Evolutionary conservation across 306 rosid species (phyloP).

Genomic region (Cicer judaicum): DNA sequence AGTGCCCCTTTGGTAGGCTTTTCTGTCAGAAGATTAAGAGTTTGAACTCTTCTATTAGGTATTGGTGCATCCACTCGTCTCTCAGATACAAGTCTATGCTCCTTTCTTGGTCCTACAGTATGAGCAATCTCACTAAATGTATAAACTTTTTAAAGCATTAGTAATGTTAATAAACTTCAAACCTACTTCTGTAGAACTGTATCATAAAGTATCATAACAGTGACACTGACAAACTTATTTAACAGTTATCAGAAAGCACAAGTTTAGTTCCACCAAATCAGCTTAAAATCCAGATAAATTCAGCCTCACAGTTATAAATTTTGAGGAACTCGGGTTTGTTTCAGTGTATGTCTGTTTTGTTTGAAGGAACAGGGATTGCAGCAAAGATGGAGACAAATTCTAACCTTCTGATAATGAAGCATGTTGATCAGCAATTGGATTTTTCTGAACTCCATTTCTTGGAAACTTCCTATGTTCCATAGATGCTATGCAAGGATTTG

Average conservation of each 20-base stretch:
- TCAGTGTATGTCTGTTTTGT: background rate
- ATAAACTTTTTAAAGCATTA: background rate
- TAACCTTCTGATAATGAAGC: constrained; percentile 53
- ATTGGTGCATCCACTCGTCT: constrained; percentile 3
- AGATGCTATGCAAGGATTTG: background rate
- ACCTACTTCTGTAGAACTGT: background rate
- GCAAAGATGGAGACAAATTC: constrained; percentile 3
- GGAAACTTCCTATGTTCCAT: constrained; percentile 41
- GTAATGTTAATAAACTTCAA: constrained; percentile 2
- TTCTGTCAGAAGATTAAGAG: constrained; percentile 31
- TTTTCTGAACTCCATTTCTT: constrained; percentile 34
- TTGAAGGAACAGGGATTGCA: background rate
- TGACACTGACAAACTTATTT: background rate
- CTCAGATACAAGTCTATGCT: constrained; percentile 13
- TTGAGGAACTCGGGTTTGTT: background rate
- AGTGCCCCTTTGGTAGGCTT: constrained; percentile 21
- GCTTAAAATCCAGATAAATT: background rate
- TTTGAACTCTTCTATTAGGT: constrained; percentile 41
- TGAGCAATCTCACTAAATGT: constrained; percentile 19
- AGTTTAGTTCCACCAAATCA: constrained; percentile 12
- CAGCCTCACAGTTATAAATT: background rate
- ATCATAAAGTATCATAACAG: background rate
- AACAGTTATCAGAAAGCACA: constrained; percentile 15
- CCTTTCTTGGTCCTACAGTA: constrained; percentile 42
- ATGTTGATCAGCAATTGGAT: constrained; percentile 36